A percentile compares a stretch with the other conserved stretches of the same genome.
phyloP scores from a whole-genome alignment of 2,329 filamentous ascomycete species.

The Aureobasidium sp. region DNA sequence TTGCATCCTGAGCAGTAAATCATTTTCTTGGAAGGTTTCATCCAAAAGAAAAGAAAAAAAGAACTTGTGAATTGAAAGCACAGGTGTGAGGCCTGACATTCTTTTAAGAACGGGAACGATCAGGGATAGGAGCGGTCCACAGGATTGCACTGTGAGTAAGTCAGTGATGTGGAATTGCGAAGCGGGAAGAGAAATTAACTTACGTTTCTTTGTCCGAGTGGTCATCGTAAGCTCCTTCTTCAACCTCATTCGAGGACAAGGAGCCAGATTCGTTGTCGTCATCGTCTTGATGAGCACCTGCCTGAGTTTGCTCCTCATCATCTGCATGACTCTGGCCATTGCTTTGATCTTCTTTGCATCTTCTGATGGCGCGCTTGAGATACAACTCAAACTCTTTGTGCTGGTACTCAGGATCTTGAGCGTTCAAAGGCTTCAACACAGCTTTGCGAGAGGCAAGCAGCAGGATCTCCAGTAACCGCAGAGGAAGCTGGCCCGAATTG shows the following conservation, averaged over 20 bases:
- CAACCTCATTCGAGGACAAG: background rate
- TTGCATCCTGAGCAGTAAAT: no score
- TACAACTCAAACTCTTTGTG: conserved; percentile 1
- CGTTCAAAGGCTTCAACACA: background rate
- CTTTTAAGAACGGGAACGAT: no score
- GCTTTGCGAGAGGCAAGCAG: background rate
- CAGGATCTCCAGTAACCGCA: background rate
- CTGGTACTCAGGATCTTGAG: background rate
- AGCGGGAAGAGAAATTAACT: no score
- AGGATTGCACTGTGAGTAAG: background rate
- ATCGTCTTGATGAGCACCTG: background rate
- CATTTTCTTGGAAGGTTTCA: no score
- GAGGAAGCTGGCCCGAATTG: background rate
- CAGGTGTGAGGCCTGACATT: no score
- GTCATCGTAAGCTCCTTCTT: background rate
- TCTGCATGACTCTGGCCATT: background rate
- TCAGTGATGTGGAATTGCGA: no score
- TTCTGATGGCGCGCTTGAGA: background rate
- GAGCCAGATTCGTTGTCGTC: background rate
- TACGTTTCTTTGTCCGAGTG: background rate
- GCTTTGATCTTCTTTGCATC: background rate
- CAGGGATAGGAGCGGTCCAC: background rate
- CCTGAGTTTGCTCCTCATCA: background rate
- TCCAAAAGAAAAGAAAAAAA: no score
- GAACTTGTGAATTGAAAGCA: no score